Evolutionary conservation across 176 grass and related monocot species (phyloP), one percentile per base, ranked within the genome.

Genomic region (Dendrocalamus sinicus): DNA sequence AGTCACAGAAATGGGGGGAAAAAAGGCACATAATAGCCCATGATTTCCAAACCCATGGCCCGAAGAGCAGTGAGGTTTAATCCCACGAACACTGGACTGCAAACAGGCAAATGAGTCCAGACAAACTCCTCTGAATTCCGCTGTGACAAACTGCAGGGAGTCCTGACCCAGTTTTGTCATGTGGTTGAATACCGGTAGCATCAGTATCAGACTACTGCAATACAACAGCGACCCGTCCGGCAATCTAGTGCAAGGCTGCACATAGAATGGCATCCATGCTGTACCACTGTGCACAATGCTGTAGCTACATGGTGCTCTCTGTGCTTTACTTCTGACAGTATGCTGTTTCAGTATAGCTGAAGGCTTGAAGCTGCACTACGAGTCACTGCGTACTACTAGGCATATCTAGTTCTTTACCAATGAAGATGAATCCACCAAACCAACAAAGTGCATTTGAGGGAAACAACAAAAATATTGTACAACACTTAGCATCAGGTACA

Each of bases 401-500:
- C 35, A 41, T 53, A 41, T 53, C 58, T 84, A 65, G 47, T 5
- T 75, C 45, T 84, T 76, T 22, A 57, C 61, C 46, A 54, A n/a
- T 82, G 68, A 24, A 77, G 8, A 63, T 3, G 46, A 75, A 54
- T 79, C 70, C 47, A 88, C 30, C 51, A 46, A 79, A 84, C n/a
- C 81, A 91, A 82, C 84, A 82, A 84, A 72, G 54, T 85, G 75
- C 60, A 74, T 91, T 74, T 65, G 51, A 61, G 55, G 76, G 44
- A 55, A 79, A 82, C 86, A 84, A 67, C 84, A 85, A 76, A 80
- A 81, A 32, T 67, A 88, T 94, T 81, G 74, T 87, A 85, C 89
- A 91, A 66, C 76, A 89, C 81, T 82, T 75, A 57, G 83, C 24
- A 88, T 73, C 85, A 79, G 75, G 77, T 76, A 86, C 85, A 88